These are phyloP conservation scores for Oldenlandia corymbosa DNA, from an alignment of 257 asterid species.

Conservation along the genomic window DNA sequence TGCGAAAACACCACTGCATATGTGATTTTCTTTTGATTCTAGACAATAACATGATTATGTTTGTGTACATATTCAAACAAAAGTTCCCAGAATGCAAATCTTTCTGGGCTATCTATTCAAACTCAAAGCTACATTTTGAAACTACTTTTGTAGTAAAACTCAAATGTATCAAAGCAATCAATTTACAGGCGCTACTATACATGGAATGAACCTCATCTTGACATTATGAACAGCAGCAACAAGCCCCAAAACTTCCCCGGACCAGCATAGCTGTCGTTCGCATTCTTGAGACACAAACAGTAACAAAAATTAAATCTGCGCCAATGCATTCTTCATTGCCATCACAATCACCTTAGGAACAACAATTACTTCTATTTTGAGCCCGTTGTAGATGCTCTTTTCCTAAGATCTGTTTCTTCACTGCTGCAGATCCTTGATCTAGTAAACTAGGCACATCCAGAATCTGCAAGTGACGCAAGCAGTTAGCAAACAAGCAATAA, in stretches of 20 bases:
- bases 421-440: constrained; percentile 78
- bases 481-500: neutral
- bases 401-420: constrained; percentile 62
- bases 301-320: neutral
- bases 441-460: constrained; percentile 67
- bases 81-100: neutral
- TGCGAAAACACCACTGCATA: too few relatives aligned
- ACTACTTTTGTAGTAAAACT: neutral
- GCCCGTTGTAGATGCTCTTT: constrained; percentile 32
- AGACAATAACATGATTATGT: neutral
- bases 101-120: neutral
- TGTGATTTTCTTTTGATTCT: neutral
- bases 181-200: neutral
- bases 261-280: neutral
- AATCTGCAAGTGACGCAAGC: constrained; percentile 36
- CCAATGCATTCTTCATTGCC: neutral
- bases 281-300: neutral
- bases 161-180: neutral
- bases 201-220: neutral
- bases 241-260: neutral
- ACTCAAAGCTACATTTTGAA: neutral
- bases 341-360: constrained; percentile 29
- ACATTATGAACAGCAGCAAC: neutral
- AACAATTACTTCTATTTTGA: constrained; percentile 33
- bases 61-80: neutral